Conservation (phyloP, 2,329 filamentous ascomycete genomes). For the Emmonsiellopsis sp. region DNA sequence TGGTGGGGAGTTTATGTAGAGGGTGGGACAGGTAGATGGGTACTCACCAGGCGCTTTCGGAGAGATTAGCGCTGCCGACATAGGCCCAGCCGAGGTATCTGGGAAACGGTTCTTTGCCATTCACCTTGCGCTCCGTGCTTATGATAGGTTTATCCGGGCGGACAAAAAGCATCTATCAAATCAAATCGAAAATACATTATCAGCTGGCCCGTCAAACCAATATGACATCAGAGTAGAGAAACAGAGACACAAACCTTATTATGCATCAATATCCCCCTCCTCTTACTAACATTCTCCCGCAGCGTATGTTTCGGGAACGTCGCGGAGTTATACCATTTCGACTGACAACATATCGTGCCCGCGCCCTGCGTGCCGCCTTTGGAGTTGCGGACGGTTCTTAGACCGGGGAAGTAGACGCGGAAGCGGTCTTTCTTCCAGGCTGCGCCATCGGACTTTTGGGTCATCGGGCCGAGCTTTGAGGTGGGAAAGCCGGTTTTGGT, state of each 20-base stretch:
- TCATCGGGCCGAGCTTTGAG: constrained; percentile 28
- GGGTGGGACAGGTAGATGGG: not conserved
- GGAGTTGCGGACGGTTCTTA: constrained; percentile 57
- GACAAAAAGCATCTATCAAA: constrained; percentile 24
- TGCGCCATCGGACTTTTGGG: constrained; percentile 19
- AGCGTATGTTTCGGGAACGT: constrained; percentile 65
- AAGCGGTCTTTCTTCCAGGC: constrained; percentile 43
- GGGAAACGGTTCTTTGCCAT: constrained; percentile 1
- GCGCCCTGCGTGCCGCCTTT: constrained; percentile 54
- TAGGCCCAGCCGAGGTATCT: constrained; percentile 62
- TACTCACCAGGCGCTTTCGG: constrained; percentile 79
- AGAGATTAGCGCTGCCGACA: constrained; percentile 82
- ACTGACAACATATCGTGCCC: constrained; percentile 73
- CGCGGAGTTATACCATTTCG: constrained; percentile 59
- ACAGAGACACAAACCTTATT: constrained; percentile 54
- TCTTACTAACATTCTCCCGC: constrained; percentile 63
- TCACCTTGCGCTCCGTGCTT: constrained; percentile 11
- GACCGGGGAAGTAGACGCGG: constrained; percentile 72
- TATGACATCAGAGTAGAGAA: not conserved
- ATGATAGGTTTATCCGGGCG: constrained; percentile 18
- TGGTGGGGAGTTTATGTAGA: too few species aligned
- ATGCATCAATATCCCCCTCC: constrained; percentile 71
- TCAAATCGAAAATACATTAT: constrained; percentile 3
- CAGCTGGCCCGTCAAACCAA: not conserved
- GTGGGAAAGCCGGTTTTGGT: too few species aligned